Conservation (phyloP, 2,329 filamentous ascomycete genomes). For the Malbranchea zuffiana region DNA sequence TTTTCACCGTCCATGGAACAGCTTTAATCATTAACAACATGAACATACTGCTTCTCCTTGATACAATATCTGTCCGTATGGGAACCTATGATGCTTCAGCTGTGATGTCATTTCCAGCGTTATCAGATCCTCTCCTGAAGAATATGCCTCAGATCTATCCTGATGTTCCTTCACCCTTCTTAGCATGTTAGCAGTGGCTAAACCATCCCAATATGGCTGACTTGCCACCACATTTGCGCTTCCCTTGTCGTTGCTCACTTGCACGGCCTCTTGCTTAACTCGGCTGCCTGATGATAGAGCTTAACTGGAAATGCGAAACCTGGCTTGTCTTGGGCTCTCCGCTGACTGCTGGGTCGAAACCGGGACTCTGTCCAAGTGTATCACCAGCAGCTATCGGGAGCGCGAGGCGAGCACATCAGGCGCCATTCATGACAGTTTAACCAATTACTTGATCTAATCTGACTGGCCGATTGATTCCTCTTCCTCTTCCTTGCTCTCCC, state of each 20-base stretch:
- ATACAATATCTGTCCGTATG: too few species aligned
- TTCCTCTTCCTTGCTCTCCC: not conserved
- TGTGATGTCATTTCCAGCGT: too few species aligned
- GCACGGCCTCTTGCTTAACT: not conserved
- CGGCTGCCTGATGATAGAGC: conserved; percentile 9
- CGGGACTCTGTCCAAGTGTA: conserved; percentile 1
- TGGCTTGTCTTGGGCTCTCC: not conserved
- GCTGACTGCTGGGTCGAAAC: conserved; percentile 3
- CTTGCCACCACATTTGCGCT: too few species aligned
- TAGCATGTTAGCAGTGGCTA: too few species aligned
- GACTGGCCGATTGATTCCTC: conserved; percentile 25
- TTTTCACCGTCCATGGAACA: too few species aligned
- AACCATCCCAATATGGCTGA: too few species aligned
- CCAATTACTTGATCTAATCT: conserved; percentile 54
- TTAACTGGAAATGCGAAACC: conserved; percentile 5
- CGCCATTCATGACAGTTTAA: conserved; percentile 34
- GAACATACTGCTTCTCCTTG: too few species aligned
- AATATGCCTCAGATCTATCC: too few species aligned
- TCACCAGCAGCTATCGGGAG: conserved; percentile 2
- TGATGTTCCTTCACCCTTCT: too few species aligned
- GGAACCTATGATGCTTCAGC: too few species aligned
- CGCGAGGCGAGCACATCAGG: conserved; percentile 2
- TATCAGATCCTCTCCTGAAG: too few species aligned
- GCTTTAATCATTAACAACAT: too few species aligned
- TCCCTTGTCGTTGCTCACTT: not conserved